phyloP scores from a whole-genome alignment of 2,329 filamentous ascomycete genomes.

The Aspergillus sp. region DNA sequence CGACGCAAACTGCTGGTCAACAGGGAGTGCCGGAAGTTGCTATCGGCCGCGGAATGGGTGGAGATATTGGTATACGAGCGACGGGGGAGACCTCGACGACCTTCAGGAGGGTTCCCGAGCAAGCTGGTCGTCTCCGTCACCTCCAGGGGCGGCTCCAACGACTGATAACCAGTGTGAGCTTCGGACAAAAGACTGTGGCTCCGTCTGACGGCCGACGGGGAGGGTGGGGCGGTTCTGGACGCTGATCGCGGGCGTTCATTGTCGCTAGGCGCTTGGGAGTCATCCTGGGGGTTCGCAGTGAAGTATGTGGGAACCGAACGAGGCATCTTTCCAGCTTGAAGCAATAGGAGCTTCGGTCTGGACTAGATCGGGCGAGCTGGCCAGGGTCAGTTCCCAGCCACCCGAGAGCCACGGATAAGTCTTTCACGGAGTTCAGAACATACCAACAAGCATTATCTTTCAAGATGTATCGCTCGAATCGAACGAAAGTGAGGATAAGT shows the following conservation, averaged over 20 bases:
- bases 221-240: constrained; percentile 35
- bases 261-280: constrained; percentile 9
- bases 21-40: constrained; percentile 33
- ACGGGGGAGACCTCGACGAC: constrained; percentile 21
- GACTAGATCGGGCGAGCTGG: background rate
- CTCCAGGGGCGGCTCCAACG: constrained; percentile 29
- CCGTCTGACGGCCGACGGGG: constrained; percentile 34
- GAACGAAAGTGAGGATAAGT: background rate
- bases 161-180: constrained; percentile 32
- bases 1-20: constrained; percentile 37
- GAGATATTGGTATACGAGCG: constrained; percentile 40
- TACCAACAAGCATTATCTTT: background rate
- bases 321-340: constrained; percentile 23
- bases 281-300: constrained; percentile 14
- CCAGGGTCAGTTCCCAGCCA: background rate
- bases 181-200: constrained; percentile 29
- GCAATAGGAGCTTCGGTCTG: background rate
- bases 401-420: background rate
- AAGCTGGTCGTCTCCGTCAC: constrained; percentile 36
- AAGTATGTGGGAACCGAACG: constrained; percentile 30
- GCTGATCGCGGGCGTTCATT: constrained; percentile 9
- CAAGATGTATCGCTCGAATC: background rate
- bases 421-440: background rate
- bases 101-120: constrained; percentile 21
- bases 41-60: constrained; percentile 29